A percentile compares a stretch with the other conserved stretches of the same genome.
phyloP scores from a whole-genome alignment of 768 basidiomycete species.

The Cubamyces lactineus region DNA sequence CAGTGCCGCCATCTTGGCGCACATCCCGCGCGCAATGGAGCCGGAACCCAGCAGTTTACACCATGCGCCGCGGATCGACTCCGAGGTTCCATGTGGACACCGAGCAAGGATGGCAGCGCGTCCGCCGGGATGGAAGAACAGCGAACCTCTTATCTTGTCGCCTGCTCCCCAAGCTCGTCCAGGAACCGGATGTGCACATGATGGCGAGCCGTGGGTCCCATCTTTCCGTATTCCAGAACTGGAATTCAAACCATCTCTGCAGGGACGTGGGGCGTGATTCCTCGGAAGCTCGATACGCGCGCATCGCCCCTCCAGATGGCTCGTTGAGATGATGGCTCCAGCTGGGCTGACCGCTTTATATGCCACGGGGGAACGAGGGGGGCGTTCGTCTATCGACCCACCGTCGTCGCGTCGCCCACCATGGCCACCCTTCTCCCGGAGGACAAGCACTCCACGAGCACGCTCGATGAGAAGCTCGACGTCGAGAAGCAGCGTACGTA shows the following conservation, averaged over 20 bases:
- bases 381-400: constrained; percentile 15
- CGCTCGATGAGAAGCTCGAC: constrained; percentile 30
- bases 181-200: no score
- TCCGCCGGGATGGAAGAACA: background rate
- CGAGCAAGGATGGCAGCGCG: background rate
- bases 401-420: constrained; percentile 7
- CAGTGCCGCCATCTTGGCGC: no score
- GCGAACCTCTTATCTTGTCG: constrained; percentile 8
- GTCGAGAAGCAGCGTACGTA: constrained; percentile 28
- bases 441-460: constrained; percentile 23
- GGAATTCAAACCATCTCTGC: background rate
- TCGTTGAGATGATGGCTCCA: background rate
- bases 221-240: background rate
- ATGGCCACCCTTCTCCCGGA: constrained; percentile 17
- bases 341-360: background rate
- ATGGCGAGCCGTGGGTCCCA: no score
- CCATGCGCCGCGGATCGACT: background rate
- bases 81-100: constrained; percentile 9
- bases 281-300: background rate
- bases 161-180: background rate
- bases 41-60: no score
- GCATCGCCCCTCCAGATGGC: constrained; percentile 1
- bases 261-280: background rate
- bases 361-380: background rate
- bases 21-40: background rate